Evolutionary conservation across 1,139 yeast species (phyloP), one percentile per base, ranked within the genome.

Genomic region (Lodderomyces elongisporus): DNA sequence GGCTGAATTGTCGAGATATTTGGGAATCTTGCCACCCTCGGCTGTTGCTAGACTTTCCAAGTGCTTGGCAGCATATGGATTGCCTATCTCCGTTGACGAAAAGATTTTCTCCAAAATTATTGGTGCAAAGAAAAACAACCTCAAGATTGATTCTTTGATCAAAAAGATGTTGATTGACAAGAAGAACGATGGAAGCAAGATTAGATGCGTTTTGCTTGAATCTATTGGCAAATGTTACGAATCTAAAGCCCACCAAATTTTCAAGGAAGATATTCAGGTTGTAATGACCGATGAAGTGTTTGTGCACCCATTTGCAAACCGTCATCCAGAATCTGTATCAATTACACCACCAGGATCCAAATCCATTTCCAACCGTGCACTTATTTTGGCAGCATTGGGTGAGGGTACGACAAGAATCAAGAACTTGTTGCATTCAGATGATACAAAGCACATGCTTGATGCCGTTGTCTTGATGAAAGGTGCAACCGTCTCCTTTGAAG

Each of bases 271-370:
- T 54, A 72, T 91, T 46, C 75, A 87, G 38, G 77, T 88, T 42
- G 79, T 91, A 5, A 63, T 91, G 39, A 82, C 96, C n/a, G 93
- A 85, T 47, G 94, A 88, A 54, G 71, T 81, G 7, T 48, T 74
- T 29, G 94, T 89, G 17, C 68, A 61, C 44, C 76, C 81, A 31
- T 77, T 79, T 48, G 58, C 58, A 14, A 35, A 50, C 9, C 42
- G 46, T 4, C 42, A 47, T 4, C 74, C 79, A 3, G 43, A 59
- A 14, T 60, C 72, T 24, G 74, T 66, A 34, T 64, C 65, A 2
- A 68, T 91, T 28, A 67, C 70, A 17, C 98, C 98, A 17, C 99
- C 99, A 8, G 99, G 99, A 1, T 91, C 97, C 4, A 91, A 91
- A 56, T 89, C 97, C 3, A 91, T 91, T 42, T 88, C 97, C 10